Conservation (phyloP, 345 rosid species). For the Syzygium jambos region DNA sequence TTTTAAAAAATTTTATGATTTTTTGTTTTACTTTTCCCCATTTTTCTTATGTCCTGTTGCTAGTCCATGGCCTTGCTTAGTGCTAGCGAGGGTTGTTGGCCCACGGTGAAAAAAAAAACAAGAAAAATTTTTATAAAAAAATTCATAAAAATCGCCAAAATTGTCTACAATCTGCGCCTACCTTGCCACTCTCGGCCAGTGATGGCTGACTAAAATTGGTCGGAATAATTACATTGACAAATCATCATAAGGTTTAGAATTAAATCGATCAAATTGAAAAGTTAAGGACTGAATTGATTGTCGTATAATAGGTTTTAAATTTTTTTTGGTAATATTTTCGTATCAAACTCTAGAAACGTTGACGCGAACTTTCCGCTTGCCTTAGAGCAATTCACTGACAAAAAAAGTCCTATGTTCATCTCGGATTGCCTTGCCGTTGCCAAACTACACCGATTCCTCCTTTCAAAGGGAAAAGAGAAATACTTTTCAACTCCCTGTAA, state of each 20-base stretch:
- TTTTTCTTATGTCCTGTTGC: neutral
- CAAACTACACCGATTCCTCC: neutral
- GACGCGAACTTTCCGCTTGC: neutral
- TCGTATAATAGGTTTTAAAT: no score
- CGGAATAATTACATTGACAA: neutral
- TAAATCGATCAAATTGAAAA: neutral
- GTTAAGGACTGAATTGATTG: neutral
- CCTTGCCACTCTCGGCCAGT: rapidly evolving
- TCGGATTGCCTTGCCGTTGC: neutral
- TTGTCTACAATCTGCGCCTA: neutral
- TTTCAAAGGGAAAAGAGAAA: neutral
- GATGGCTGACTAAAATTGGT: rapidly evolving
- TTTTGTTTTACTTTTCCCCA: neutral
- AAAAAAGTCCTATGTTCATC: neutral
- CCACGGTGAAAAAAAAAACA: neutral
- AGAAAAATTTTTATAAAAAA: neutral
- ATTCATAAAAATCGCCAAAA: neutral
- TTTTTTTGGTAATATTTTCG: neutral
- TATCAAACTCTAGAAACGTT: neutral
- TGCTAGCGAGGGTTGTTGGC: rapidly evolving
- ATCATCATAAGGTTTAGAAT: rapidly evolving
- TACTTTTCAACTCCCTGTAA: neutral
- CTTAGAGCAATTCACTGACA: rapidly evolving
- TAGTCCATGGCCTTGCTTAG: rapidly evolving
- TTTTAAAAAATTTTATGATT: neutral